phyloP scores from a whole-genome alignment of 169 alveolate genomes.

The Blepharisma undulans region DNA sequence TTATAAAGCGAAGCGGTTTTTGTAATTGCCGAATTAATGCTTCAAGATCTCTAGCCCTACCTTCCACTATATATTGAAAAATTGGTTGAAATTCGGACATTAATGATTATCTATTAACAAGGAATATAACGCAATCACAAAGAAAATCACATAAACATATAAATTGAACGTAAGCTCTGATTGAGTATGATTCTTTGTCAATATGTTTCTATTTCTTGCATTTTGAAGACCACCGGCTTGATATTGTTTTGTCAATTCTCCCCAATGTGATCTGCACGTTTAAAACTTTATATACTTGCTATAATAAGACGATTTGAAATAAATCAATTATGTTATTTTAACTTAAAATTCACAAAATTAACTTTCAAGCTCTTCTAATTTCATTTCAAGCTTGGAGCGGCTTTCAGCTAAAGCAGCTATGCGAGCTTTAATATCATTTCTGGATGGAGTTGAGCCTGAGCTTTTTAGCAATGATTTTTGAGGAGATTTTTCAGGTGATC shows the following conservation, averaged over 20 bases:
- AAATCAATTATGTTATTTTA: background rate
- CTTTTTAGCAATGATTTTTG: background rate
- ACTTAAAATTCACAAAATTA: background rate
- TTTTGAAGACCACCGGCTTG: too few species aligned
- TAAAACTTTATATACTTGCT: too few species aligned
- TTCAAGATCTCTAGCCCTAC: background rate
- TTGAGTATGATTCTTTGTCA: too few species aligned
- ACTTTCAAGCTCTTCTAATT: slow-evolving; percentile 10
- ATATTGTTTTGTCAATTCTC: too few species aligned
- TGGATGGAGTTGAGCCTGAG: background rate
- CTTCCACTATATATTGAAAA: background rate
- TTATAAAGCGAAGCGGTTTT: background rate
- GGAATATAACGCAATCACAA: too few species aligned
- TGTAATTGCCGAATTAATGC: background rate
- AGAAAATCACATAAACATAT: too few species aligned
- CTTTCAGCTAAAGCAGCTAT: background rate
- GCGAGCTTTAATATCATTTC: background rate
- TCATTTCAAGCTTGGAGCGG: slow-evolving; percentile 5
- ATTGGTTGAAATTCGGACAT: background rate
- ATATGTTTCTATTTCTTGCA: too few species aligned
- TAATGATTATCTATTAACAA: background rate
- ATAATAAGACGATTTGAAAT: too few species aligned
- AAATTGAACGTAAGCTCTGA: too few species aligned
- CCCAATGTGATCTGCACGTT: too few species aligned
- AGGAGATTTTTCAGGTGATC: background rate